Evolutionary conservation across 345 rosid genomes (phyloP), one percentile per base, ranked within the genome.

Genomic region (Eucalyptus marginata): DNA sequence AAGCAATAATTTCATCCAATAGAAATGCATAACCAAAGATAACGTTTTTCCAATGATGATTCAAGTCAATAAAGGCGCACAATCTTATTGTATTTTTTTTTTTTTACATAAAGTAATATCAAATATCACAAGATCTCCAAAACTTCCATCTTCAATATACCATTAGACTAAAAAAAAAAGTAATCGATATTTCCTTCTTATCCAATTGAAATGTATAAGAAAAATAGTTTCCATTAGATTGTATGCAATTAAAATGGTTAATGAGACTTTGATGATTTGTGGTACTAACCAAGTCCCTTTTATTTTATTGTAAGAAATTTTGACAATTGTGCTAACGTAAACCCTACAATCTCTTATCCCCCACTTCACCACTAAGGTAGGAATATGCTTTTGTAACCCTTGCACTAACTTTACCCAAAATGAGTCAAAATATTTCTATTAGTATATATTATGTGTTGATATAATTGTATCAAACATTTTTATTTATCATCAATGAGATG

Each of bases 61-160:
- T 86, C 54, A 89, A 85, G 8, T 86, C 86, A 33, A 66, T 1
- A 58, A 36, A 89, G 22, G 33, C 58, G 52, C 40, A 49, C 84
- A 49, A 49, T 86, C n/a, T 64, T 49, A 89, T 89, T 89, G 68
- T 66, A 49, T n/a, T n/a, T n/a, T 7, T 51, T 7, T 18, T 59
- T 85, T 64, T n/a, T 10, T 89, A 40, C 49, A 84, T 86, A 22
- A 86, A 7, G 64, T 89, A 18, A 59, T 62, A 52, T 86, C 29
- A 64, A 89, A 89, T 4, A 66, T n/a, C 31, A 86, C 59, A 20
- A 49, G 64, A 89, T 89, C 90, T 49, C 90, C 18, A 86, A 54
- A 59, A 27, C 15, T 59, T 59, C n/a, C 31, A 12, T 5, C 62
- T 86, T 62, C 1, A 64, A 50, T 24, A 7, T 22, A 64, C 33